Conservation (phyloP, 1,284 basidiomycete species). For the Malassezia arunalokei region DNA sequence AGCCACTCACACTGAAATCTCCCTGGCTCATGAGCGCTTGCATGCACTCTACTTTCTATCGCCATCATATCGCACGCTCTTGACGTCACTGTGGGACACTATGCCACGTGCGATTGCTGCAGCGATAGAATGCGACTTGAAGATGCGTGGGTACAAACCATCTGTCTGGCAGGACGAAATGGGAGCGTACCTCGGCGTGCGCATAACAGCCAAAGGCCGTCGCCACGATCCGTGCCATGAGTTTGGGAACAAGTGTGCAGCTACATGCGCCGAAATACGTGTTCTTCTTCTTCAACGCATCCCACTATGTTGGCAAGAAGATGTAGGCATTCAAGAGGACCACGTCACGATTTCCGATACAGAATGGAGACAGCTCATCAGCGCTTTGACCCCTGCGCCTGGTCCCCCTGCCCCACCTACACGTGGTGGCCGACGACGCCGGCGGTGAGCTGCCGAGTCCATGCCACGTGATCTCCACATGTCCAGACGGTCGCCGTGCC, state of each 20-base stretch:
- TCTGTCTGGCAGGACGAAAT: slow-evolving; percentile 35
- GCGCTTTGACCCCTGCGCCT: no score
- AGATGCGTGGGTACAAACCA: slow-evolving; percentile 30
- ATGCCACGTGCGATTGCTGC: slow-evolving; percentile 19
- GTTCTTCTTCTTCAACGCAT: slow-evolving; percentile 14
- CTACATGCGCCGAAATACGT: slow-evolving; percentile 21
- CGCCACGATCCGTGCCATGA: slow-evolving; percentile 20
- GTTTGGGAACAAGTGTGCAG: slow-evolving; percentile 28
- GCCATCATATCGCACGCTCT: slow-evolving; percentile 19
- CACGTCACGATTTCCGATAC: background rate
- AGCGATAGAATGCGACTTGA: slow-evolving; percentile 31
- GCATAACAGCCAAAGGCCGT: background rate
- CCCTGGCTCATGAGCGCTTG: slow-evolving; percentile 34
- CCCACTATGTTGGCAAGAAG: slow-evolving; percentile 17
- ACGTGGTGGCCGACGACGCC: no score
- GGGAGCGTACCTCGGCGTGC: slow-evolving; percentile 37
- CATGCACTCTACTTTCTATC: slow-evolving; percentile 40
- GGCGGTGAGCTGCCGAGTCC: no score
- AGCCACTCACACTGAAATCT: slow-evolving; percentile 19
- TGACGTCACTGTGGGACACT: slow-evolving; percentile 16
- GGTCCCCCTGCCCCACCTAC: no score
- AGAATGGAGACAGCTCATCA: no score
- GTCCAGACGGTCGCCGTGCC: no score
- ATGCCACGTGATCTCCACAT: no score
- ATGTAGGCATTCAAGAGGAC: slow-evolving; percentile 9